phyloP scores from a whole-genome alignment of 768 basidiomycete species.

The Termitomyces sp. region DNA sequence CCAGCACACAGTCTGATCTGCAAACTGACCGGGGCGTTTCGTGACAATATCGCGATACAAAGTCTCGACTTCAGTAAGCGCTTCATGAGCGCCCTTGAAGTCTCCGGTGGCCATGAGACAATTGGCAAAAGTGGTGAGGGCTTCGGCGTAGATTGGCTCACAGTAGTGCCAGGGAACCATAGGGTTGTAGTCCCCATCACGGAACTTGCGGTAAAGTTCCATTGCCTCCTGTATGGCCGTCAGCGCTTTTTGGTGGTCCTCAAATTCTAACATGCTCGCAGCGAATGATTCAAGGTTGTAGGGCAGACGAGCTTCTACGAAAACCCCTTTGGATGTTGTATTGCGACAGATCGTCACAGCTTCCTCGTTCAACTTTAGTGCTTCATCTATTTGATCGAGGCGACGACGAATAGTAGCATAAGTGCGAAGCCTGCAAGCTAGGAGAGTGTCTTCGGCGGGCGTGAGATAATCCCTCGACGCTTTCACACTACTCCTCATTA shows the following conservation, averaged over 20 bases:
- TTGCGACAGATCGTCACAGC: constrained; percentile 6
- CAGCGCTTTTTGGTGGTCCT: constrained; percentile 2
- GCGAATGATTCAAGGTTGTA: constrained; percentile 1
- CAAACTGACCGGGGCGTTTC: background rate
- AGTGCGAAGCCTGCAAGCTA: constrained; percentile 1
- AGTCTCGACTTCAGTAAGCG: constrained; percentile 3
- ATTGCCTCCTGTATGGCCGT: constrained; percentile 4
- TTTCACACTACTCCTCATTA: background rate
- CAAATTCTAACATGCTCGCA: background rate
- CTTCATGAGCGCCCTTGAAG: background rate
- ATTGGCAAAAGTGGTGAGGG: background rate
- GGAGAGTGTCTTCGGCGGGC: constrained; percentile 1
- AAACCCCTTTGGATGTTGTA: background rate
- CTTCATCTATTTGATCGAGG: background rate
- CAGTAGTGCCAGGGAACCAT: constrained; percentile 4
- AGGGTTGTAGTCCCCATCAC: background rate
- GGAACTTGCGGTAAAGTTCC: constrained; percentile 3
- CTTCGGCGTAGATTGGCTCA: constrained; percentile 2
- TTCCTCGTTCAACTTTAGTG: constrained; percentile 6
- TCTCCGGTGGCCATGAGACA: constrained; percentile 3
- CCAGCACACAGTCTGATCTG: background rate
- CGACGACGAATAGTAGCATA: background rate
- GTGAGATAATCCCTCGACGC: background rate
- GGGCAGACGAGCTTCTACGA: constrained; percentile 4
- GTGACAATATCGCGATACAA: background rate